Base-by-base conservation (phyloP, 75 land plant genomes). In the Isoetes taiwanensis region DNA sequence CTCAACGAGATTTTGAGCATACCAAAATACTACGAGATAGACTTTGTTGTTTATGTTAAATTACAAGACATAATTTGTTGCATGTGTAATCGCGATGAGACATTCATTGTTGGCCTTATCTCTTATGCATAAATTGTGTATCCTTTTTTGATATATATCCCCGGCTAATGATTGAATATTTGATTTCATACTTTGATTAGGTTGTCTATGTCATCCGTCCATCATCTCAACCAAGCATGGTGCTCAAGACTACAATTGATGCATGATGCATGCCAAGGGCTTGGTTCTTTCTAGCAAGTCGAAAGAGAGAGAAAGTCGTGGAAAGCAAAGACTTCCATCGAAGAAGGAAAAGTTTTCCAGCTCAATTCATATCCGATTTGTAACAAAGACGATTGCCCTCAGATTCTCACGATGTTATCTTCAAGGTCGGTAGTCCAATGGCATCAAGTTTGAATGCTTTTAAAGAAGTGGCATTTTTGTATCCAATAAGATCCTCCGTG, bases 121-220 rank as follows among this genome's bases (percentile, higher is more conserved):
- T 57, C n/a, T 57, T 14, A 11, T 14, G 21, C 32, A 30, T 56
- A 5, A 5, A 40, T 20, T 12, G 27, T n/a, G n/a, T n/a, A n/a
- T n/a, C n/a, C n/a, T n/a, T n/a, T n/a, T n/a, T n/a, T n/a, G n/a
- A n/a, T n/a, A n/a, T n/a, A n/a, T n/a, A n/a, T n/a, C n/a, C n/a
- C n/a, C n/a, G n/a, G n/a, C n/a, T n/a, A n/a, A n/a, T n/a, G n/a
- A n/a, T n/a, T n/a, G n/a, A n/a, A n/a, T n/a, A n/a, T n/a, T n/a
- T n/a, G n/a, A n/a, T n/a, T n/a, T n/a, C n/a, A n/a, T n/a, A n/a
- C n/a, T n/a, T n/a, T n/a, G n/a, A n/a, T n/a, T 77, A 90, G 97
- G 97, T 88, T 32, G 58, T 89, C 14, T 93, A 93, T 67, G 75
- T 93, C 10, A 71, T 93, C 1, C 83, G 95, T 64, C 98, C 98